Evolutionary conservation across 2,329 filamentous ascomycete species (phyloP).

Genomic region (Pseudogymnoascus sp.): DNA sequence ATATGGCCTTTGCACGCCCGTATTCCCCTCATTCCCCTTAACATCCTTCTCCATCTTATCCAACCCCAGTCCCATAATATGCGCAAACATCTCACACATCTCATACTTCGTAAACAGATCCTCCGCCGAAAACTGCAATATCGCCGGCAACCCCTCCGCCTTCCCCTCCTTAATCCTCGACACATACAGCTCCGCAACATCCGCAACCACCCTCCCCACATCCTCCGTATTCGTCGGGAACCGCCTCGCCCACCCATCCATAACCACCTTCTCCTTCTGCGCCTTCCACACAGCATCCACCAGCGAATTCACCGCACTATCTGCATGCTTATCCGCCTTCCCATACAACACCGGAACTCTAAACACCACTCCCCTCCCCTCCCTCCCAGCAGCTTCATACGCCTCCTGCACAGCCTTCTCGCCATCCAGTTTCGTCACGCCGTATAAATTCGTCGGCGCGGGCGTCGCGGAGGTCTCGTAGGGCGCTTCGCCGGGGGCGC

Average conservation of each 20-base stretch:
- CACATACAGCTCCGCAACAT: slow-evolving; percentile 43
- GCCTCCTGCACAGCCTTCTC: slow-evolving; percentile 61
- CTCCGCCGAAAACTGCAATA: slow-evolving; percentile 82
- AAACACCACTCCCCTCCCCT: slow-evolving; percentile 58
- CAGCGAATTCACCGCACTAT: slow-evolving; percentile 77
- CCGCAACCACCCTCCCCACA: slow-evolving; percentile 61
- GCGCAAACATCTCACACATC: slow-evolving; percentile 69
- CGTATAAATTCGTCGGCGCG: slow-evolving; percentile 70
- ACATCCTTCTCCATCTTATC: slow-evolving; percentile 61
- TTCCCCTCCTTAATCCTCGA: background rate
- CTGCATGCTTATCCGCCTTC: slow-evolving; percentile 56
- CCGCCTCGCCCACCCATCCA: slow-evolving; percentile 79
- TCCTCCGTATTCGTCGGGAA: slow-evolving; percentile 89
- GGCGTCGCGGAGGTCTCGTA: slow-evolving; percentile 60
- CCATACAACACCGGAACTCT: slow-evolving; percentile 82
- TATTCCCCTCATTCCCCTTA: slow-evolving; percentile 63
- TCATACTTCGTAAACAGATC: slow-evolving; percentile 84
- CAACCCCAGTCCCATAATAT: slow-evolving; percentile 68
- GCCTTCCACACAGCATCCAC: slow-evolving; percentile 69
- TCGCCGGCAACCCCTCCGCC: slow-evolving; percentile 46
- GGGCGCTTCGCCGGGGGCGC: slow-evolving; percentile 69
- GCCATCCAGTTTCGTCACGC: slow-evolving; percentile 64
- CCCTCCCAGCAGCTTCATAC: slow-evolving; percentile 40
- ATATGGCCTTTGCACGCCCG: slow-evolving; percentile 69
- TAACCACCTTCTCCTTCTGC: slow-evolving; percentile 56